Percentiles rank a stretch among this genome's conserved stretches.
Evolutionary conservation across 495 filamentous ascomycete genomes (phyloP).

Genomic region (Talaromyces stipitatus): DNA sequence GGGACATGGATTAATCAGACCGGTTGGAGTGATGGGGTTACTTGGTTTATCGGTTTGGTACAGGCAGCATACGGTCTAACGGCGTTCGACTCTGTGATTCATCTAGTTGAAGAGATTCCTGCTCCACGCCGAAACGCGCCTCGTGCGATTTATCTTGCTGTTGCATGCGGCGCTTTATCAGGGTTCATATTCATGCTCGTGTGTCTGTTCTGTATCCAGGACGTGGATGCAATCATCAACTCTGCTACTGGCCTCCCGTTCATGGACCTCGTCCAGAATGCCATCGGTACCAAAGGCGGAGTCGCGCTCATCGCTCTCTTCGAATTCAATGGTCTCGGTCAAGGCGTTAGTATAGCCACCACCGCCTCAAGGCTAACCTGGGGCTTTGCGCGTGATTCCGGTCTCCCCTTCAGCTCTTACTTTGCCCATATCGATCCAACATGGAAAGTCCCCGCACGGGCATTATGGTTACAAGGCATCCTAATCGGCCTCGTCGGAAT

Average conservation of each 20-base stretch:
- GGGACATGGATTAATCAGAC: slow-evolving; percentile 52
- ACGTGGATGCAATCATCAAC: slow-evolving; percentile 50
- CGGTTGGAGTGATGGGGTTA: slow-evolving; percentile 55
- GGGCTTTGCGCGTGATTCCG: slow-evolving; percentile 53
- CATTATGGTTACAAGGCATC: slow-evolving; percentile 36
- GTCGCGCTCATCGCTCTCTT: slow-evolving; percentile 35
- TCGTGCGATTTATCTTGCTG: slow-evolving; percentile 33
- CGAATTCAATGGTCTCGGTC: slow-evolving; percentile 41
- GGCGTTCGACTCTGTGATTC: slow-evolving; percentile 56
- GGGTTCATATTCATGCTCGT: slow-evolving; percentile 70
- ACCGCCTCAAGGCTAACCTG: slow-evolving; percentile 45
- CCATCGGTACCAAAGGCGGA: slow-evolving; percentile 29
- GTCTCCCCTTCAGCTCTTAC: slow-evolving; percentile 37
- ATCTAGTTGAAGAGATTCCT: slow-evolving; percentile 50
- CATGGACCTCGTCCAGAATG: slow-evolving; percentile 37
- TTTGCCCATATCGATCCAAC: slow-evolving; percentile 33
- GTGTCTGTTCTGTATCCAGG: slow-evolving; percentile 64
- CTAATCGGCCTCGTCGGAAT: slow-evolving; percentile 36
- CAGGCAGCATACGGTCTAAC: slow-evolving; percentile 55
- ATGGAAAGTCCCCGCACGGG: slow-evolving; percentile 36
- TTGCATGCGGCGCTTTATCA: slow-evolving; percentile 41
- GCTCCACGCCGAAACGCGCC: slow-evolving; percentile 34
- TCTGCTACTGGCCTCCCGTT: slow-evolving; percentile 34
- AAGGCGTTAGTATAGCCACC: slow-evolving; percentile 37
- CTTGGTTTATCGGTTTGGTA: slow-evolving; percentile 55